Base-by-base conservation (phyloP, 352 stramenopile genomes). In the Pseudoperonospora humuli region DNA sequence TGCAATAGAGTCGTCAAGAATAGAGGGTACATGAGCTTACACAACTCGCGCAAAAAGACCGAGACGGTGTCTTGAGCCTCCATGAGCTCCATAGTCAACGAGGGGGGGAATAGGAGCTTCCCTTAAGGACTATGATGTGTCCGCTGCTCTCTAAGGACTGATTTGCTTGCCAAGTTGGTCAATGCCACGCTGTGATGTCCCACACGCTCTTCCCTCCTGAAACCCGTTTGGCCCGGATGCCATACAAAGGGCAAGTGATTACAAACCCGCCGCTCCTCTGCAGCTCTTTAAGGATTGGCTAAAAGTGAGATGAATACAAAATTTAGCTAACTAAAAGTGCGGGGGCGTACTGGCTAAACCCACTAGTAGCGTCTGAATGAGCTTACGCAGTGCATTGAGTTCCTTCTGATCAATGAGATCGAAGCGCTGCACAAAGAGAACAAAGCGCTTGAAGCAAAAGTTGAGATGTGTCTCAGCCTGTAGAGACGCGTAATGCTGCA, bases 391-490 rank as follows among this genome's bases (percentile, higher is more conserved):
- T 19, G 91, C 88, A 45, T 96, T 86, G 42, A 97, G 81, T 63
- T 98, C 92, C 55, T 95, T 94, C 54, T 96, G 77, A 14, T 93
- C 84, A 28, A 98, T 75, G 23, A 98, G 65, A 6, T 93, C 64
- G 62, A 97, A 97, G 45, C 96, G 77, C 3, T 71, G 84, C 57
- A 92, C 90, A 63, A 98, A 98, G 36, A 96, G 93, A 53, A 98
- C 83, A 50, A 98, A 98, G 31, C 96, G 89, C 68, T 98, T 98
- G 69, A 98, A 98, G 57, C 88, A 97, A 11, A 96, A 96, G 64
- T 97, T 97, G 34, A 98, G 72, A 57, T 98, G 91, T 19, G 82
- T 74, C 28, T 96, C 91, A 44, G 94, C 96, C n/a, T n/a, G n/a
- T n/a, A n/a, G n/a, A n/a, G n/a, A n/a, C n/a, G n/a, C 79, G 54